A percentile compares a stretch with the other conserved stretches of the same genome.
Conservation (phyloP, 2,329 filamentous ascomycete species). For the Colletotrichum sp. region DNA sequence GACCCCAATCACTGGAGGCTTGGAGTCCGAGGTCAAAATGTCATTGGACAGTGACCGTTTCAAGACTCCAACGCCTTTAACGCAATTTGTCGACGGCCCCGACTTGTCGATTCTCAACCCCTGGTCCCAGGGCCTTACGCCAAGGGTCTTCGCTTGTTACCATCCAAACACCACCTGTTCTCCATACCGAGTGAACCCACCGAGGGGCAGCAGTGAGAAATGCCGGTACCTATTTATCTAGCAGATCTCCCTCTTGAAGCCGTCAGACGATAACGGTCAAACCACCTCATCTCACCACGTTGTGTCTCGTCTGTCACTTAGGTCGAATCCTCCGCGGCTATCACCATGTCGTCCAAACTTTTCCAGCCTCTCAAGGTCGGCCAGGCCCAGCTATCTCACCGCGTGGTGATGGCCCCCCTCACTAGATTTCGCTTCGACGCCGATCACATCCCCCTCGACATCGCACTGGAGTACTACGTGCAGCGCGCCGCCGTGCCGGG, state of each 20-base stretch:
- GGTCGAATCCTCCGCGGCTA: background rate
- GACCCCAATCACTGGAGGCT: conserved; percentile 9
- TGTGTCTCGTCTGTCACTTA: background rate
- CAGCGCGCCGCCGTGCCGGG: conserved; percentile 49
- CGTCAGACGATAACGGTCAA: background rate
- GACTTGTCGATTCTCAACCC: background rate
- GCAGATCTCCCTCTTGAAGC: background rate
- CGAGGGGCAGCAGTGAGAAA: background rate
- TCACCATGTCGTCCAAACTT: conserved; percentile 14
- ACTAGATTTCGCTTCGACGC: conserved; percentile 26
- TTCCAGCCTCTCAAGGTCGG: conserved; percentile 25
- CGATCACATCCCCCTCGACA: conserved; percentile 21
- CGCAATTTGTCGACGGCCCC: background rate
- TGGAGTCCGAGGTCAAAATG: background rate
- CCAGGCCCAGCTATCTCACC: conserved; percentile 25
- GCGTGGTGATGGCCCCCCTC: conserved; percentile 27
- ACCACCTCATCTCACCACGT: background rate
- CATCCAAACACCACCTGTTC: background rate
- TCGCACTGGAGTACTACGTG: conserved; percentile 46
- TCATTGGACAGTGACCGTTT: background rate
- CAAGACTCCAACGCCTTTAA: conserved; percentile 1
- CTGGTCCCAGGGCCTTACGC: background rate
- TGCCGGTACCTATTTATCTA: background rate
- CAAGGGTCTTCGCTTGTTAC: background rate
- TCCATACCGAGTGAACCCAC: conserved; percentile 4